phyloP scores from a whole-genome alignment of 164 flowering plant genomes.

The Amborella trichopoda region DNA sequence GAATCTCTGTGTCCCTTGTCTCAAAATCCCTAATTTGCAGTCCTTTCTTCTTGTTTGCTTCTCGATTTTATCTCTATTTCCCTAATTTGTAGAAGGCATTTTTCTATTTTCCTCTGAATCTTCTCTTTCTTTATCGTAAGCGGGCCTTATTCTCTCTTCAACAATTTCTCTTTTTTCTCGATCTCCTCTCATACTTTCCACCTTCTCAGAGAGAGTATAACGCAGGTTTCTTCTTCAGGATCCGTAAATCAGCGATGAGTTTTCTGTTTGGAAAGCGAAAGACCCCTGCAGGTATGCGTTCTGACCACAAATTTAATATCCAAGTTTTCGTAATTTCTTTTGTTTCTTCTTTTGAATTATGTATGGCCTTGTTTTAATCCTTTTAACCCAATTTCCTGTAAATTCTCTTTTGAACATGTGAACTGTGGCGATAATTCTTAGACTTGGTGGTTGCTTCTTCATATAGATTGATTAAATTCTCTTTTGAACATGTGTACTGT shows the following conservation, averaged over 20 bases:
- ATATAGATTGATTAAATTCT: neutral
- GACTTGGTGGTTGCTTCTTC: too few species aligned
- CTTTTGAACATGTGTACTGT: neutral
- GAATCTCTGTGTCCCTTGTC: too few species aligned
- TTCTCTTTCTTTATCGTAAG: too few species aligned
- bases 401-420: neutral
- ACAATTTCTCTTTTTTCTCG: neutral
- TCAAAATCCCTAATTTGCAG: too few species aligned
- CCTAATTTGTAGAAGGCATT: neutral
- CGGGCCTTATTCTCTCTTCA: neutral
- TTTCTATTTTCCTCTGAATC: too few species aligned
- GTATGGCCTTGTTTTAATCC: neutral
- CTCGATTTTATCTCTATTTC: neutral
- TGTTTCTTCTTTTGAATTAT: neutral
- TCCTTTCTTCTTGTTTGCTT: too few species aligned
- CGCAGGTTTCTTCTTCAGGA: neutral
- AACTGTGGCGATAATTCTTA: neutral
- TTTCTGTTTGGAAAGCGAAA: slow-evolving; percentile 33
- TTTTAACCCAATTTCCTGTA: neutral
- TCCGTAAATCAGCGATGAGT: slow-evolving; percentile 27
- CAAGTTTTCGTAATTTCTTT: neutral
- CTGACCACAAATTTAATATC: neutral
- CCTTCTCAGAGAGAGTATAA: too few species aligned
- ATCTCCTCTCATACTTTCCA: neutral
- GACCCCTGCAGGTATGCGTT: slow-evolving; percentile 45